These are phyloP conservation scores for Populus ilicifolia DNA, from an alignment of 345 rosid genomes.

Conservation along the genomic window DNA sequence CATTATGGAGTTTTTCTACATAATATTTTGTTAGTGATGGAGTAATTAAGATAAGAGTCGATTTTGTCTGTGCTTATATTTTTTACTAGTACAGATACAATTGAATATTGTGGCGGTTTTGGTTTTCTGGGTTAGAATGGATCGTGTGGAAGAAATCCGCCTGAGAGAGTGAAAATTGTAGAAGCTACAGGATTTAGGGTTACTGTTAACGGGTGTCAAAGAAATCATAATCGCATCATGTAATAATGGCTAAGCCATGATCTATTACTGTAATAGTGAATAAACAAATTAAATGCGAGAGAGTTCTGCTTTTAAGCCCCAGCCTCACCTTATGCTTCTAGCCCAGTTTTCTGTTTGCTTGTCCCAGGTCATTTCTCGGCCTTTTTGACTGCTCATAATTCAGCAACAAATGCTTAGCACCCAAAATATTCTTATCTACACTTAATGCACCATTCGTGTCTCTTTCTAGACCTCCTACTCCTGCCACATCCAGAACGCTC, in stretches of 20 bases:
- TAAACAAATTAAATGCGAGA: neutral
- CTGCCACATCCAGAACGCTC: neutral
- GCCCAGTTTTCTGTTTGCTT: neutral
- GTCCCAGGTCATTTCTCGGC: neutral
- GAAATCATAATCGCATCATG: neutral
- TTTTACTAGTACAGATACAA: neutral
- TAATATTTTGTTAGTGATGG: neutral
- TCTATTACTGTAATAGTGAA: neutral
- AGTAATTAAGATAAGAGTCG: neutral
- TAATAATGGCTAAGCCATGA: neutral
- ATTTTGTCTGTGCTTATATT: neutral
- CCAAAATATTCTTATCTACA: too few relatives aligned
- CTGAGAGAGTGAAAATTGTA: neutral
- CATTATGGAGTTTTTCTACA: slow-evolving; percentile 56
- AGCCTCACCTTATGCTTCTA: neutral
- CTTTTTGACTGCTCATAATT: too few relatives aligned
- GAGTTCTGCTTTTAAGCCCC: neutral
- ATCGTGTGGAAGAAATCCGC: neutral
- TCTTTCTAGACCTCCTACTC: neutral
- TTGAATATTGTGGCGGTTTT: neutral
- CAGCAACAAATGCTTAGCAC: neutral
- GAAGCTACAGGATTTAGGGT: neutral
- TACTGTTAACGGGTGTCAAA: neutral
- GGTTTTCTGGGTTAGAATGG: neutral
- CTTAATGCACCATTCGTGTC: too few relatives aligned